Base-by-base conservation (phyloP, 805 yeast species). In the Metschnikowia lochheadii region DNA sequence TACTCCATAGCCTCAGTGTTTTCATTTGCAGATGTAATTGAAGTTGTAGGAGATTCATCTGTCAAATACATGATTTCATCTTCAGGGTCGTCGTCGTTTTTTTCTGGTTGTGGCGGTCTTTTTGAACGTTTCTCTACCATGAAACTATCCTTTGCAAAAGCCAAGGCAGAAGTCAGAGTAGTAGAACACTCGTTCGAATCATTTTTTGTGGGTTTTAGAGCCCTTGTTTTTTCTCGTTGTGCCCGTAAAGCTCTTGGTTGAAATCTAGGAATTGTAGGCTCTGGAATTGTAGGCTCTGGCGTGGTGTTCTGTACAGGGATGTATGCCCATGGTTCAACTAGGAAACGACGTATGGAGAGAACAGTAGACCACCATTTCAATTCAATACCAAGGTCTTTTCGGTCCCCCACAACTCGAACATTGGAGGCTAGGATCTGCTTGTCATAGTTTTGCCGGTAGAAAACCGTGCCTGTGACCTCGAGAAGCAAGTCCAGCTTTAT, bases 171-270 rank as follows among this genome's bases (percentile, higher is more conserved):
- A 15, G 26, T 20, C 44, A 18, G 17, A 10, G 21, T n/a, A 17
- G 15, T n/a, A 6, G 18, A 5, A 7, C 3, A 10, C 23, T 41
- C 26, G 10, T 18, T 4, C 10, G 3, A 17, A 15, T 31, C 44
- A 6, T 18, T 36, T 6, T 32, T 15, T 4, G 20, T 8, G 2
- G 44, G 26, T 17, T 15, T 17, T 17, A 47, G 35, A n/a, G 45
- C 39, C 6, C 32, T 26, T 96, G 1, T 97, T 96, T 54, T 73
- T 76, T 1, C 97, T 96, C 6, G 75, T 66, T 14, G 86, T 81
- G 6, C 96, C 88, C 61, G 90, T 95, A 17, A 89, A 73, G 14
- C 91, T 79, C 64, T 90, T 96, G 69, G 96, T 88, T 5, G 96
- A 87, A 37, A 90, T 78, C 31, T 8, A 5, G 45, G 38, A 20